Evolutionary conservation across 2,329 filamentous ascomycete genomes (phyloP).

Genomic region (Dactylellina drechsleri): DNA sequence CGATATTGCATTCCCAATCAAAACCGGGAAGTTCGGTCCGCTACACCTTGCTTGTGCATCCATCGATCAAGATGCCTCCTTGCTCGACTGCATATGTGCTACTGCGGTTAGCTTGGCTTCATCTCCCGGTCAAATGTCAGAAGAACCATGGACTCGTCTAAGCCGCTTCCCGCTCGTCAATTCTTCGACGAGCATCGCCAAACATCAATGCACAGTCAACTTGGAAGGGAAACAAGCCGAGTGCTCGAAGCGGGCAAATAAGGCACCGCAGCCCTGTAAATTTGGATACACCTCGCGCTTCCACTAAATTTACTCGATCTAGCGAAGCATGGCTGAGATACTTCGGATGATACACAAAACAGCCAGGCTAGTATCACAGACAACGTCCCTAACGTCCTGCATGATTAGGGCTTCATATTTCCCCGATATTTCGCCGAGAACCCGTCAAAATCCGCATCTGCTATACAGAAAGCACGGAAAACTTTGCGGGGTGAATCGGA

Average conservation of each 20-base stretch:
- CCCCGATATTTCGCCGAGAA: no score
- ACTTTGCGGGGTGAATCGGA: slow-evolving; percentile 35
- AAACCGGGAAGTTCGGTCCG: slow-evolving; percentile 50
- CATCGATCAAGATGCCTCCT: slow-evolving; percentile 6
- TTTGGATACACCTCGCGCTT: no score
- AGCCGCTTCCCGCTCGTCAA: slow-evolving; percentile 39
- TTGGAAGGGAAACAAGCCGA: no score
- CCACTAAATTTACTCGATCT: no score
- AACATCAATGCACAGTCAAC: neutral
- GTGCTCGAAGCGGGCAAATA: no score
- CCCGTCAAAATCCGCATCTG: no score
- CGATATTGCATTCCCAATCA: slow-evolving; percentile 23
- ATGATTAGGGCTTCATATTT: no score
- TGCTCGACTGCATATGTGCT: slow-evolving; percentile 5
- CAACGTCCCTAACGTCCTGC: no score
- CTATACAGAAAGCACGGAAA: slow-evolving; percentile 1
- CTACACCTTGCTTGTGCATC: slow-evolving; percentile 36
- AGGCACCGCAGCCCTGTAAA: no score
- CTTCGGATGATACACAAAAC: no score
- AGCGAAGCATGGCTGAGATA: no score
- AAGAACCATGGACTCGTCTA: slow-evolving; percentile 42
- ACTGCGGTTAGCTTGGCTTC: slow-evolving; percentile 18
- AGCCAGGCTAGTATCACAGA: no score
- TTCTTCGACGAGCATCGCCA: neutral
- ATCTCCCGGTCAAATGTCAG: neutral